Evolutionary conservation across 2,329 filamentous ascomycete genomes (phyloP).

Genomic region (Diaporthe destruens): DNA sequence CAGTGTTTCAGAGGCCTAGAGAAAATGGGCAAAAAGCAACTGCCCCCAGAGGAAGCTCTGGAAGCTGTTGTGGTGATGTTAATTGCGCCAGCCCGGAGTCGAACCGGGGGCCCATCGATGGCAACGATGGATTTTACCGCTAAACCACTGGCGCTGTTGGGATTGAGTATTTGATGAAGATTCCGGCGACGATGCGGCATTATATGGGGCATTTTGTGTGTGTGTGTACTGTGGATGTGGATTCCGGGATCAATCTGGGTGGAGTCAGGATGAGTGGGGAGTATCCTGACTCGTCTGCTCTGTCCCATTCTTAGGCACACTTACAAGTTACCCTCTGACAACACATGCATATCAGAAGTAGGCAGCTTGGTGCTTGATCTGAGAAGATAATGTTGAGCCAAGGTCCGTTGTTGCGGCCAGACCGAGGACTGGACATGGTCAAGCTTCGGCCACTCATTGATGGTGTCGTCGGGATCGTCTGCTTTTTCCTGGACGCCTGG

Average conservation of each 20-base stretch:
- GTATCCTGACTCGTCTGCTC: neutral
- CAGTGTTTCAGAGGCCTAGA: neutral
- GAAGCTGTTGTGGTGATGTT: neutral
- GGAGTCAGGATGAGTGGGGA: neutral
- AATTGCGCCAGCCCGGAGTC: conserved; percentile 55
- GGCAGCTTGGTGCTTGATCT: neutral
- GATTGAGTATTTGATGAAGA: neutral
- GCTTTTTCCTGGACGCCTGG: neutral
- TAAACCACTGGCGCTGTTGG: conserved; percentile 54
- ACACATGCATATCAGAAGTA: neutral
- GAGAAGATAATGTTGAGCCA: neutral
- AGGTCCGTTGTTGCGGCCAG: neutral
- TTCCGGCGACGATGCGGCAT: neutral
- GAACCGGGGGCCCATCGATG: conserved; percentile 62
- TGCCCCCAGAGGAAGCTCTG: neutral
- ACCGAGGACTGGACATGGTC: conserved; percentile 1
- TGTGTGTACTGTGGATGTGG: neutral
- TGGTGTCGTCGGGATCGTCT: neutral
- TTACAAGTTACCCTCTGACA: too few species aligned
- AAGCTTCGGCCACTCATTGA: neutral
- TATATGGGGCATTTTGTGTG: neutral
- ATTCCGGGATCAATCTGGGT: neutral
- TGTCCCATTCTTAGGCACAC: neutral
- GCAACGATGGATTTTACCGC: conserved; percentile 64
- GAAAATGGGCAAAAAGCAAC: conserved; percentile 12